Conservation (phyloP, 2,329 filamentous ascomycete species). For the Proliferodiscus dingleyae region DNA sequence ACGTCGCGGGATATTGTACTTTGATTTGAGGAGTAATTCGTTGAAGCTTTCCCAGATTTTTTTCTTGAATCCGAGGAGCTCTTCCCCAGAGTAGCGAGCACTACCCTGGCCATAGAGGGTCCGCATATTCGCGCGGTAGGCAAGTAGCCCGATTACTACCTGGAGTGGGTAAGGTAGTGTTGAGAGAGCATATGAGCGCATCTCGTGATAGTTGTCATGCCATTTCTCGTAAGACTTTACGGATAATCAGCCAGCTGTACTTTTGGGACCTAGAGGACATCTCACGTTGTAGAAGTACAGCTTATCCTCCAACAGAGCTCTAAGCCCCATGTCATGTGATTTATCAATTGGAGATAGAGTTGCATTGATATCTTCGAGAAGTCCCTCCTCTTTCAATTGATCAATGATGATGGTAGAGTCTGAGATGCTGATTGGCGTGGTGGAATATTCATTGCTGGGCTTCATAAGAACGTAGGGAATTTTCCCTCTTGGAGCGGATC, state of each 20-base stretch:
- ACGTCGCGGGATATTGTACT: constrained; percentile 31
- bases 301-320: constrained; percentile 55
- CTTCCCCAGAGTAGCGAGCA: constrained; percentile 44
- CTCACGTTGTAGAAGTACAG: constrained; percentile 51
- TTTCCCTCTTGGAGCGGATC: constrained; percentile 50
- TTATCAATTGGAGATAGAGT: constrained; percentile 35
- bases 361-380: constrained; percentile 46
- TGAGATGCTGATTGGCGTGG: constrained; percentile 28
- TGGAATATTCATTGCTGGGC: neutral
- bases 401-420: constrained; percentile 54
- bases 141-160: constrained; percentile 45
- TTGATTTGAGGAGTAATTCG: constrained; percentile 36
- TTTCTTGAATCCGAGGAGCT: constrained; percentile 40
- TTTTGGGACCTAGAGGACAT: neutral
- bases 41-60: constrained; percentile 53
- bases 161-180: constrained; percentile 48
- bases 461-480: constrained; percentile 49
- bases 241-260: neutral
- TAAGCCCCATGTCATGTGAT: constrained; percentile 47
- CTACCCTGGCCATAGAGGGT: constrained; percentile 55
- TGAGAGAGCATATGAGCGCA: constrained; percentile 48
- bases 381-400: constrained; percentile 37
- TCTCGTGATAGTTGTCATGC: constrained; percentile 53
- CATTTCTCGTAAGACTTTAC: constrained; percentile 47
- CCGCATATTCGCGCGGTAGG: constrained; percentile 38